These are phyloP conservation scores for Petunia axillaris DNA, from an alignment of 257 asterid genomes.

Conservation along the genomic window DNA sequence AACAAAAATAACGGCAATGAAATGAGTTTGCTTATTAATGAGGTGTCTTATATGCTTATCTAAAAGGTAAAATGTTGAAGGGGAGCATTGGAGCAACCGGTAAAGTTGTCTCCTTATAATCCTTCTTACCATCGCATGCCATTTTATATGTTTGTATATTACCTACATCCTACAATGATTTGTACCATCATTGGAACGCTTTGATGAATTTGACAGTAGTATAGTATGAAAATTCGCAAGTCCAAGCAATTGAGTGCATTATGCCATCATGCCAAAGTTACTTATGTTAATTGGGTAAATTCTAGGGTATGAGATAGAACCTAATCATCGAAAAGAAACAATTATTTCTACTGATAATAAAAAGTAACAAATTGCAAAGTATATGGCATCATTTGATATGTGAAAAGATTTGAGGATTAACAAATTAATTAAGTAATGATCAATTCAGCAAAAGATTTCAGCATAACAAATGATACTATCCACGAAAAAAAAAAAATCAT, in stretches of 20 bases:
- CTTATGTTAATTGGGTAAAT: neutral
- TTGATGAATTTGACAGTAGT: neutral
- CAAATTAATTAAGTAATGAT: neutral
- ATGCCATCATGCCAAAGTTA: conserved; percentile 1
- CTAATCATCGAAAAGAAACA: neutral
- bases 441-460: neutral
- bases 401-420: neutral
- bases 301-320: neutral
- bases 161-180: neutral
- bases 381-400: neutral
- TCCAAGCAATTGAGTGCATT: neutral
- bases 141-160: neutral
- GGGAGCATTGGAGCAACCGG: too few relatives aligned
- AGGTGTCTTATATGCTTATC: neutral
- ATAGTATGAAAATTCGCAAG: neutral
- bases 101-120: neutral
- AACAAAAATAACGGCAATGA: neutral
- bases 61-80: neutral
- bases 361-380: neutral
- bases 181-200: neutral
- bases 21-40: neutral
- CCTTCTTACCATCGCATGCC: neutral
- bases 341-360: neutral
- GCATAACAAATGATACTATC: neutral
- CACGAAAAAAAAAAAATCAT: neutral